Percentiles rank a stretch among this genome's conserved stretches.
phyloP scores from a whole-genome alignment of 768 basidiomycete genomes.

The Lentinula sp. region DNA sequence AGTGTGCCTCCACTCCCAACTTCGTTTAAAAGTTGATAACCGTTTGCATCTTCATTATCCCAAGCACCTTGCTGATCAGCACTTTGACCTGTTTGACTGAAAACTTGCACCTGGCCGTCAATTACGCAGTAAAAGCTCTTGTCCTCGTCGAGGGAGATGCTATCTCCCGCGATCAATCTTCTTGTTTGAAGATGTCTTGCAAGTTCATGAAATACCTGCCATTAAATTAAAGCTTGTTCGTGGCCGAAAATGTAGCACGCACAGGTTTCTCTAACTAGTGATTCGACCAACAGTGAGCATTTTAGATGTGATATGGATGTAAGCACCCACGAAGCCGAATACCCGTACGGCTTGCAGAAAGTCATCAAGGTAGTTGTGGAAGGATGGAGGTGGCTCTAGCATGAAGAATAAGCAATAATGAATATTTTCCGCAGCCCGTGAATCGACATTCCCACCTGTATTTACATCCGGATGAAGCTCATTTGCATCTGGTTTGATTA shows the following conservation, averaged over 20 bases:
- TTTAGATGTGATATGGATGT: background rate
- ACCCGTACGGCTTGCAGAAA: constrained; percentile 95
- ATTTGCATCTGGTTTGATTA: constrained; percentile 77
- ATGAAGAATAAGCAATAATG: background rate
- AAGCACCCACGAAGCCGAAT: constrained; percentile 76
- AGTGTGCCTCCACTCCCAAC: constrained; percentile 94
- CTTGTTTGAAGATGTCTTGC: constrained; percentile 94
- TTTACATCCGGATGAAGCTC: constrained; percentile 92
- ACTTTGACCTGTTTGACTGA: constrained; percentile 59
- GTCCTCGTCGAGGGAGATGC: constrained; percentile 83
- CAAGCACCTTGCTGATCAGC: constrained; percentile 50
- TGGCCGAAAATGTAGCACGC: constrained; percentile 16
- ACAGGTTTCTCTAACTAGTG: constrained; percentile 83
- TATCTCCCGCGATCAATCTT: constrained; percentile 93
- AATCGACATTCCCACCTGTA: constrained; percentile 28
- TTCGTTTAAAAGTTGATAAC: constrained; percentile 94
- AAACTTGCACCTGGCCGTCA: constrained; percentile 96
- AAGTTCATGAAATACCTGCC: constrained; percentile 92
- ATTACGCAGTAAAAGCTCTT: constrained; percentile 98
- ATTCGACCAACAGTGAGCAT: background rate
- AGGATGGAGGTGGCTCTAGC: constrained; percentile 62
- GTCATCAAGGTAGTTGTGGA: constrained; percentile 96
- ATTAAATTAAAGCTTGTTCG: background rate
- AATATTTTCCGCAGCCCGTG: background rate
- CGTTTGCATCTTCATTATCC: constrained; percentile 88